phyloP scores from a whole-genome alignment of 495 filamentous ascomycete species.

The Amorphotheca resinae region DNA sequence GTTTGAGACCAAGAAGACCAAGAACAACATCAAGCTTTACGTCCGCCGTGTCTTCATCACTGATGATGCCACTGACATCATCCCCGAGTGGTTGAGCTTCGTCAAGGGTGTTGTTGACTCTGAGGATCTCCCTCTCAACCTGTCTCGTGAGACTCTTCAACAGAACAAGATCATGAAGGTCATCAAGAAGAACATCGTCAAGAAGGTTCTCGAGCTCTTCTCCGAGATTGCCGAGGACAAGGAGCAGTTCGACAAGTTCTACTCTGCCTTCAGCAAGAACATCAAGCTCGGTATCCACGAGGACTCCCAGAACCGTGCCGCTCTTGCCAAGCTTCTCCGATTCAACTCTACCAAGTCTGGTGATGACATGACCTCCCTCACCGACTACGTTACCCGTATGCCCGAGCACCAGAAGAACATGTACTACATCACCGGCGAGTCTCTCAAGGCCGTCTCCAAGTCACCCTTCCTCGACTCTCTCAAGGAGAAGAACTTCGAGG shows the following conservation, averaged over 20 bases:
- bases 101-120: conserved; percentile 99
- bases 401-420: conserved; percentile 99
- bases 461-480: conserved; percentile 98
- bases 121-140: conserved; percentile 95
- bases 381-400: conserved; percentile 98
- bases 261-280: conserved; percentile 99
- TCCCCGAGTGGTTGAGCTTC: conserved; percentile 98
- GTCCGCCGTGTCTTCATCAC: conserved; percentile 99
- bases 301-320: conserved; percentile 90
- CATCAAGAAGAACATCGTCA: conserved; percentile 99
- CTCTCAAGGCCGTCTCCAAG: conserved; percentile 92
- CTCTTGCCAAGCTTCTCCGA: conserved; percentile 94
- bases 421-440: conserved; percentile 99
- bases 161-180: conserved; percentile 99
- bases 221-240: conserved; percentile 96
- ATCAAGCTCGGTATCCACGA: conserved; percentile 99
- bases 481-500: conserved; percentile 99
- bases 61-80: conserved; percentile 96
- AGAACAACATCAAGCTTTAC: conserved; percentile 99
- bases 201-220: conserved; percentile 99
- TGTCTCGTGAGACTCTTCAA: conserved; percentile 99
- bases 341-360: conserved; percentile 98
- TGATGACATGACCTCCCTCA: conserved; percentile 85
- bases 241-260: conserved; percentile 99
- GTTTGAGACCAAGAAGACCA: conserved; percentile 99